Percentiles rank a stretch among this genome's conserved stretches.
phyloP scores from a whole-genome alignment of 306 rosid species.

The Begonia peltatifolia region DNA sequence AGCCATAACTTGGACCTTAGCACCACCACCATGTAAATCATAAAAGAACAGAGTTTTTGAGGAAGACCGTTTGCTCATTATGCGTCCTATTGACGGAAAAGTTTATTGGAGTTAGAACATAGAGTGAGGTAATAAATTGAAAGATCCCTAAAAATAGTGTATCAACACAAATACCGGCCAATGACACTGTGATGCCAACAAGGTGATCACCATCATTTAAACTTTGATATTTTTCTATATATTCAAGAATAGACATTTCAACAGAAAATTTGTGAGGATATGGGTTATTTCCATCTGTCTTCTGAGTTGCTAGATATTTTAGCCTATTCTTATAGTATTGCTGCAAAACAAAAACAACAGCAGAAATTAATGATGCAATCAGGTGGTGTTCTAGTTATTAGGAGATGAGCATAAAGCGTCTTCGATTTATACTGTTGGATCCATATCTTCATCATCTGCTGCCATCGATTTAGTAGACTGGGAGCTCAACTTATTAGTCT shows the following conservation, averaged over 20 bases:
- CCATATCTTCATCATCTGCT: constrained; percentile 81
- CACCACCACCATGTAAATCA: constrained; percentile 49
- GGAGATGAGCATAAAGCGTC: background rate
- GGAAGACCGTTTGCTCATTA: constrained; percentile 60
- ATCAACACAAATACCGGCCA: constrained; percentile 41
- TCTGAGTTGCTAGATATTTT: constrained; percentile 43
- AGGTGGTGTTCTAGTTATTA: background rate
- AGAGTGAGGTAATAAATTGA: background rate
- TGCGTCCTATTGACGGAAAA: constrained; percentile 19
- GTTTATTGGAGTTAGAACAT: too few species aligned
- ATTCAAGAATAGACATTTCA: constrained; percentile 33
- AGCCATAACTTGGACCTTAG: constrained; percentile 78
- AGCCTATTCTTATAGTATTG: constrained; percentile 78
- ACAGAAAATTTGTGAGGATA: constrained; percentile 75
- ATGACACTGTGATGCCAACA: constrained; percentile 46
- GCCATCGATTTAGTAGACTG: constrained; percentile 37
- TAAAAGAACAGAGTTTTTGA: constrained; percentile 63
- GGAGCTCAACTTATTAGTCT: constrained; percentile 25
- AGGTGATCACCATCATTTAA: constrained; percentile 61
- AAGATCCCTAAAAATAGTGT: background rate
- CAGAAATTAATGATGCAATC: background rate
- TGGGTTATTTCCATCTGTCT: constrained; percentile 45
- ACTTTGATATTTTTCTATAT: constrained; percentile 29
- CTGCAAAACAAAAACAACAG: constrained; percentile 20
- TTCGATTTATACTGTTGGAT: constrained; percentile 51